Evolutionary conservation across 2,329 filamentous ascomycete species (phyloP), one percentile per base, ranked within the genome.

Genomic region (Ceratocystis destructans): DNA sequence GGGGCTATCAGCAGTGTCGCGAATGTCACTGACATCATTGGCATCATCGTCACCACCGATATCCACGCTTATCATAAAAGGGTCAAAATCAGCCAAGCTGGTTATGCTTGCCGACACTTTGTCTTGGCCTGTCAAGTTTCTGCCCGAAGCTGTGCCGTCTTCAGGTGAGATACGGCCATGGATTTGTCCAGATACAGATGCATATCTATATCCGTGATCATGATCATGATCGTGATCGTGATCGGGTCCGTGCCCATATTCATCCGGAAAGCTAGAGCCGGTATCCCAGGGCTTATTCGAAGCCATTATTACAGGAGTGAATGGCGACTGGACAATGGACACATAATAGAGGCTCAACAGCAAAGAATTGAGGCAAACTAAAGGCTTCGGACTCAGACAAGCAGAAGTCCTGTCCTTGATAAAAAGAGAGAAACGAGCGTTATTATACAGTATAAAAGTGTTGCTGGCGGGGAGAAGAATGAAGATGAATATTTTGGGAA

Each of bases 81-180:
- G 63, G 63, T 45, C 33, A 12, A 64, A 64, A 31, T 64, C 63
- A 22, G 33, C 33, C 12, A 59, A 22, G 41, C 31, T 57, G 12
- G 48, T 57, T 48, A 64, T 64, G 20, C 63, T 33, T 6, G 63
- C 48, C 10, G 63, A 64, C 22, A 31, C 41, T 15, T 17, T 6
- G 41, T 8, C 12, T 15, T 15, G 61, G 20, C 10, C n/a, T 15
- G 61, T 41, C 45, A 28, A 48, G 61, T 17, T 41, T 41, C 37
- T 8, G 12, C 8, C 15, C 41, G 22, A 44, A 25, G 20, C 48
- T 15, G 61, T 22, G 61, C 31, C 37, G 15, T 8, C 55, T 10
- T 37, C 55, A 37, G 22, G 20, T 25, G 41, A 10, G 22, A 28
- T 44, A 59, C n/a, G 55, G 55, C 28, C 28, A 37, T 3, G 55